phyloP scores from a whole-genome alignment of 495 filamentous ascomycete species.

The Symbiotaphrina buchneri region DNA sequence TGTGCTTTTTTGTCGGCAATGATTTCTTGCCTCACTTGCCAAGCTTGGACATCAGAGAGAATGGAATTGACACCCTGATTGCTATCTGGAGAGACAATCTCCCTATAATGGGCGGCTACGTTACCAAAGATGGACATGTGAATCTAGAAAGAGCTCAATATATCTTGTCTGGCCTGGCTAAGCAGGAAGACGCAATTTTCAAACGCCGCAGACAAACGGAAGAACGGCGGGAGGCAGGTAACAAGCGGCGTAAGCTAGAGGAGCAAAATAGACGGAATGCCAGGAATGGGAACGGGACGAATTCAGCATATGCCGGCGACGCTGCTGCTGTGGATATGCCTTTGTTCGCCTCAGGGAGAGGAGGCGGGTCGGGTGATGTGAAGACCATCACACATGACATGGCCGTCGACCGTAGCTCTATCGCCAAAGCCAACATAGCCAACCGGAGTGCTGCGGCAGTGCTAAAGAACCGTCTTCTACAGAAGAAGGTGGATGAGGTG shows the following conservation, averaged over 20 bases:
- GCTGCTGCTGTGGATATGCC: slow-evolving; percentile 20
- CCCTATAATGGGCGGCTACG: slow-evolving; percentile 75
- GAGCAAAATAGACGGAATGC: slow-evolving; percentile 24
- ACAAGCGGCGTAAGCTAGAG: slow-evolving; percentile 53
- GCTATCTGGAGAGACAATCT: slow-evolving; percentile 92
- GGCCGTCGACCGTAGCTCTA: slow-evolving; percentile 57
- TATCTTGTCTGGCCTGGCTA: slow-evolving; percentile 73
- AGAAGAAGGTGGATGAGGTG: neutral
- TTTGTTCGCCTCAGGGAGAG: slow-evolving; percentile 32
- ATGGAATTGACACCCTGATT: slow-evolving; percentile 89
- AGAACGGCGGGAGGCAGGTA: slow-evolving; percentile 53
- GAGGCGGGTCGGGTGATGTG: slow-evolving; percentile 35
- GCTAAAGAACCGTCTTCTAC: slow-evolving; percentile 58
- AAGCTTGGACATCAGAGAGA: slow-evolving; percentile 87
- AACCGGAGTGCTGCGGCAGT: slow-evolving; percentile 90
- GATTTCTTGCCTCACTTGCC: slow-evolving; percentile 96
- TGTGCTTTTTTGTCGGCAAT: slow-evolving; percentile 99
- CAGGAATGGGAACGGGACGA: slow-evolving; percentile 3
- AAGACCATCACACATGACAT: slow-evolving; percentile 61
- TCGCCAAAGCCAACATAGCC: slow-evolving; percentile 56
- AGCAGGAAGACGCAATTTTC: slow-evolving; percentile 93
- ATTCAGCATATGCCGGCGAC: too few species aligned
- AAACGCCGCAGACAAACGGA: slow-evolving; percentile 59
- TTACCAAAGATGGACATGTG: slow-evolving; percentile 86
- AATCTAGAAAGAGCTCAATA: slow-evolving; percentile 70